phyloP scores from a whole-genome alignment of 371 early-diverging fungal species.

The Mucor velutinosus region DNA sequence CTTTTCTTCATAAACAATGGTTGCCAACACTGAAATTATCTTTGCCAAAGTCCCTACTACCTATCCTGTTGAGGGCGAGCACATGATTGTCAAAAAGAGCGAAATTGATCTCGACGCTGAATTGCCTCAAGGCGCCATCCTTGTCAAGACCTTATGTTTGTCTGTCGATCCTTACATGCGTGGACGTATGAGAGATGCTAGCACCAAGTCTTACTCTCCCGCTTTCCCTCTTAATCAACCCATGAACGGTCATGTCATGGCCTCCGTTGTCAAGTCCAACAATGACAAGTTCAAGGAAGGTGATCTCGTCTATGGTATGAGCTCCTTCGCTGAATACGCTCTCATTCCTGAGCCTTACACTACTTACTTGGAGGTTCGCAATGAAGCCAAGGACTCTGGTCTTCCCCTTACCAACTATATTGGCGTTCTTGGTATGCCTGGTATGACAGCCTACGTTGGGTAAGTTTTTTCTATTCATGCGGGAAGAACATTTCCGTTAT shows the following conservation, averaged over 20 bases:
- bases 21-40: slow-evolving; percentile 37
- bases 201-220: slow-evolving; percentile 46
- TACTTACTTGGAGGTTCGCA: slow-evolving; percentile 22
- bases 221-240: slow-evolving; percentile 60
- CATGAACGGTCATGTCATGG: slow-evolving; percentile 55
- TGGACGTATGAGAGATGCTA: slow-evolving; percentile 59
- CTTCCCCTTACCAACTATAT: slow-evolving; percentile 52
- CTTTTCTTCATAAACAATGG: slow-evolving; percentile 13
- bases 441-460: slow-evolving; percentile 48
- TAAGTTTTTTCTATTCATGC: slow-evolving; percentile 12
- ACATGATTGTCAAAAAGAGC: slow-evolving; percentile 48
- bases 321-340: slow-evolving; percentile 50
- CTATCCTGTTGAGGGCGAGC: slow-evolving; percentile 46
- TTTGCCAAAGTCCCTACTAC: slow-evolving; percentile 47
- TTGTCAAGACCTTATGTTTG: slow-evolving; percentile 46
- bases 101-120: slow-evolving; percentile 47
- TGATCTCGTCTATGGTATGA: slow-evolving; percentile 52
- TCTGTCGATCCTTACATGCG: slow-evolving; percentile 59
- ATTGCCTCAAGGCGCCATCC: slow-evolving; percentile 54
- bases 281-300: slow-evolving; percentile 56
- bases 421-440: slow-evolving; percentile 59
- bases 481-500: neutral
- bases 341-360: slow-evolving; percentile 30
- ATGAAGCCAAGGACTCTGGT: slow-evolving; percentile 37
- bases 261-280: slow-evolving; percentile 59